Evolutionary conservation across 2,329 filamentous ascomycete species (phyloP).

Genomic region (Falciphora oryzae): DNA sequence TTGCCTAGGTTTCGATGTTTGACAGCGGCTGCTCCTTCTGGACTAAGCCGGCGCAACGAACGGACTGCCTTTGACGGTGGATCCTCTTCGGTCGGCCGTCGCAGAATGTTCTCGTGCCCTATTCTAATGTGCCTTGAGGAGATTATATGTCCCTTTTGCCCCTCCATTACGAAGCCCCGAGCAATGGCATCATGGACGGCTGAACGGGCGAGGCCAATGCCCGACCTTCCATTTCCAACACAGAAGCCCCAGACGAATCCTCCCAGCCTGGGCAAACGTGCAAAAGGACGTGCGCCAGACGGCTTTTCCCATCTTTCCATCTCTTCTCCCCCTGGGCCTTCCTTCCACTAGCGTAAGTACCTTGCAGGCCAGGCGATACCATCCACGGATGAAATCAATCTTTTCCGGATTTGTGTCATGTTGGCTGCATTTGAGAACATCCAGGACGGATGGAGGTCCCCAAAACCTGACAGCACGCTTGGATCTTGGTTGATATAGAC

Average conservation of each 20-base stretch:
- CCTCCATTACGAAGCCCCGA: not conserved
- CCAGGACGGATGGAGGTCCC: not conserved
- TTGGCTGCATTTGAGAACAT: not conserved
- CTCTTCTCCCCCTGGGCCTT: not conserved
- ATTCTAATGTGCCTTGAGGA: not conserved
- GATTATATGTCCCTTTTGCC: too few relatives aligned
- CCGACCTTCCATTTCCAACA: too few relatives aligned
- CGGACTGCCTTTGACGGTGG: too few relatives aligned
- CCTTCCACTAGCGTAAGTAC: not conserved
- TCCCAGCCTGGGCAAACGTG: not conserved
- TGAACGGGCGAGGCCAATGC: not conserved
- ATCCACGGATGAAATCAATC: not conserved
- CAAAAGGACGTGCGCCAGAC: not conserved
- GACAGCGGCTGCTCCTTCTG: not conserved
- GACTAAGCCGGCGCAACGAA: not conserved
- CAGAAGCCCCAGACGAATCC: not conserved
- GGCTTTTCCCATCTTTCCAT: not conserved
- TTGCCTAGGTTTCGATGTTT: not conserved
- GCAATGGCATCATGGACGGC: not conserved
- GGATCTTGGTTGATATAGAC: too few relatives aligned
- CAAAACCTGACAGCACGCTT: too few relatives aligned
- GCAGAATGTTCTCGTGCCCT: not conserved
- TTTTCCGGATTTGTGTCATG: not conserved
- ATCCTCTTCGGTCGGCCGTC: not conserved
- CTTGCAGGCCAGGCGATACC: not conserved